Base-by-base conservation (phyloP, 108 stramenopile species). In the Skeletonema menzelii region DNA sequence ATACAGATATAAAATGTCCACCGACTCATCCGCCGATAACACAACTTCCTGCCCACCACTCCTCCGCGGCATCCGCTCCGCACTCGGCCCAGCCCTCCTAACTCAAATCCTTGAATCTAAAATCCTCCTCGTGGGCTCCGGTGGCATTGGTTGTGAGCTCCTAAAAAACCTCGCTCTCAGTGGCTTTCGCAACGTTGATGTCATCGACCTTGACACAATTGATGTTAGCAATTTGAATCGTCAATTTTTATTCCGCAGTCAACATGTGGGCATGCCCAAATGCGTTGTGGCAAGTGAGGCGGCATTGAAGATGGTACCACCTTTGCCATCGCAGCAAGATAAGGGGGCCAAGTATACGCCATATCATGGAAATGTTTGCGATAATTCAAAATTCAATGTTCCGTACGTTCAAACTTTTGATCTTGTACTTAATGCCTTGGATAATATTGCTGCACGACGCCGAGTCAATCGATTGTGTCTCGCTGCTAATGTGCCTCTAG, bases 201-300 rank as follows among this genome's bases (percentile, higher is more conserved):
- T 97, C 27, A 95, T 98, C 70, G 99, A 99, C 85, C 70, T 99
- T 40, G 99, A 99, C 72, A 97, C 98, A 47, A 99, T 99, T 74
- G 99, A 99, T 77, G 91, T 99, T 17, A 95, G 95, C 55, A 99
- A 99, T 81, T 80, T 99, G 64, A 99, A 99, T 84, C 89, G 99
- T 57, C 98, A 98, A 70, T 92, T 97, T 34, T 84, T 97, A 0
- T 99, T 97, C 74, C 87, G 98, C 19, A 58, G 78, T 28, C 82
- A 88, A 19, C 93, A 95, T 68, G 93, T 95, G 26, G 96, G 94
- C 0, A 79, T 79, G 81, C 82, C 96, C 57, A 95, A 95, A 65
- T 96, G 95, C 49, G 75, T 75, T 3, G 92, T 92, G 11, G 95
- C 89, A 31, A 80, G 80, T 67, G 75, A 92, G 85, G 94, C 87